Evolutionary conservation across 768 basidiomycete species (phyloP), one percentile per base, ranked within the genome.

Genomic region (Leccinellum luteum): DNA sequence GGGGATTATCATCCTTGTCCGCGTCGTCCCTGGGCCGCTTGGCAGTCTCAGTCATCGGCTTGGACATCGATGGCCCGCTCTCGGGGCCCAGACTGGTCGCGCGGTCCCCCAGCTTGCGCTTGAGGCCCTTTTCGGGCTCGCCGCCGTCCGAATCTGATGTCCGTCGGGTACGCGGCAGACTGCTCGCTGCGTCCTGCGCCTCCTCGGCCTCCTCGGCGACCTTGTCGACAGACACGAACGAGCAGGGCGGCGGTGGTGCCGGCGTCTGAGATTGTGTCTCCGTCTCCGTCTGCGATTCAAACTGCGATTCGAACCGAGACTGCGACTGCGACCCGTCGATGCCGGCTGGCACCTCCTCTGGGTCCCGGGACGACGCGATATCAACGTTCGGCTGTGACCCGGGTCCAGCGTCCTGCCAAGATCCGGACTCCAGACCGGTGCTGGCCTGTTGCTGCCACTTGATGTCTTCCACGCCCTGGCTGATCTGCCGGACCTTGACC

Each of bases 401-500:
- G 14, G 50, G 50, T 28, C 52, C 60, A 2, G 52, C 23, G 28
- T 66, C 58, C 23, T 63, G 60, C 25, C 63, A 63, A 1, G 52
- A 43, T 44, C 43, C 43, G 43, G 43, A 2, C 43, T 21, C 43
- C 21, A 13, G 15, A 3, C 23, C 2, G 45, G 14, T 60, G 59
- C n/a, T 60, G 15, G 30, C 34, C 72, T 49, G 48, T 56, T 81
- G 84, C 68, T 80, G 78, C 89, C 87, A 89, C 66, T 77, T 84
- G 60, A 90, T 81, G 67, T 90, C 89, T 69, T 89, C 88, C 31
- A 90, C 88, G 27, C 87, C 86, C 66, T 85, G 85, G 60, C 87
- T 89, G 64, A 90, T 89, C 74, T 90, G 89, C 52, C 86, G 81
- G 57, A 88, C 83, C 76, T 88, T 90, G 74, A 87, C 82, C 72